Conservation (phyloP, 2,329 filamentous ascomycete genomes). For the Fusarium mangiferae region DNA sequence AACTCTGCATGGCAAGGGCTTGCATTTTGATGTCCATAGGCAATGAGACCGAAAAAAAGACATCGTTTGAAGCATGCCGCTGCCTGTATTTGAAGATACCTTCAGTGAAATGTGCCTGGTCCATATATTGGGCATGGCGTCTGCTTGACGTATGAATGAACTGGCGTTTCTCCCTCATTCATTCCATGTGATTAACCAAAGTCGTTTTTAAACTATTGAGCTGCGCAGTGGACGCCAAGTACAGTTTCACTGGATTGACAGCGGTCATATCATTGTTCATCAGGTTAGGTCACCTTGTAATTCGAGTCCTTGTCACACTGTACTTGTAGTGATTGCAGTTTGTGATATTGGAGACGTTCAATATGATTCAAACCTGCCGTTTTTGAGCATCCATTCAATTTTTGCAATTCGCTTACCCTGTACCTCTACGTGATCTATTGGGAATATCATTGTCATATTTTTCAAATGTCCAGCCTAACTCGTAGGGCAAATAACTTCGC, state of each 20-base stretch:
- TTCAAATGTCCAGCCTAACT: background rate
- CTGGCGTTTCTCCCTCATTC: background rate
- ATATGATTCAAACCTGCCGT: background rate
- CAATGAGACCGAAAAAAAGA: constrained; percentile 51
- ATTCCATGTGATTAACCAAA: background rate
- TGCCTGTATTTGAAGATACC: constrained; percentile 37
- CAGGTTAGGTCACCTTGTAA: background rate
- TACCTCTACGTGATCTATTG: background rate
- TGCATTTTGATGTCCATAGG: constrained; percentile 56
- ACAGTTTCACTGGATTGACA: background rate
- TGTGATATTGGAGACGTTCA: background rate
- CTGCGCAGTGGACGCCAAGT: background rate
- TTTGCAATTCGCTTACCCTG: background rate
- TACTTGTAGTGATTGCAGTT: background rate
- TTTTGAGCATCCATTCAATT: background rate
- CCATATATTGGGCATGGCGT: background rate
- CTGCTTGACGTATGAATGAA: constrained; percentile 20
- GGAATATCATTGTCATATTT: background rate
- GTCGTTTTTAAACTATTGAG: background rate
- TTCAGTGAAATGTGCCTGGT: constrained; percentile 33
- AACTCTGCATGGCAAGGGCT: constrained; percentile 57
- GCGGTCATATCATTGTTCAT: background rate
- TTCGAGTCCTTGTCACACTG: no score
- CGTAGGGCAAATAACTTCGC: background rate
- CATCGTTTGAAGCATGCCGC: constrained; percentile 46